Conservation (phyloP, 2,329 filamentous ascomycete genomes). For the Monosporascus sp. region DNA sequence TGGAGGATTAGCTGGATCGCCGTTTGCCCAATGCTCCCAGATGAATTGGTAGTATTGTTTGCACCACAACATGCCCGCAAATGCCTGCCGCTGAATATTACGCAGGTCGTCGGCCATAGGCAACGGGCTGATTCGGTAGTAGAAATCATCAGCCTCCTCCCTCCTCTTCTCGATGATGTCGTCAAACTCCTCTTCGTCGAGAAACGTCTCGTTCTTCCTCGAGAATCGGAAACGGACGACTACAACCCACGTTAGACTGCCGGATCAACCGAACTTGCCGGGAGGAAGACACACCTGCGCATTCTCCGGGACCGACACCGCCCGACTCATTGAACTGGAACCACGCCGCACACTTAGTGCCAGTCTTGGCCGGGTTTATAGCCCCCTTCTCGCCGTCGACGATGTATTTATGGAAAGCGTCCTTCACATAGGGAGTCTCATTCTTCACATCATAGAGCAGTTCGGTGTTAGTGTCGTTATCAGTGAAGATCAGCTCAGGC, state of each 20-base stretch:
- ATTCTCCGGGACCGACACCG: slow-evolving; percentile 84
- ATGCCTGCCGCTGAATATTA: slow-evolving; percentile 91
- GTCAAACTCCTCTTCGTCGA: slow-evolving; percentile 91
- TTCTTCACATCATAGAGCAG: slow-evolving; percentile 74
- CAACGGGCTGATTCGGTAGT: slow-evolving; percentile 84
- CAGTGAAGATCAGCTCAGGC: slow-evolving; percentile 83
- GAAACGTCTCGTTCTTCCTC: slow-evolving; percentile 66
- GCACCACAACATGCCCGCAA: slow-evolving; percentile 97
- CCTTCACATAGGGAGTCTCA: slow-evolving; percentile 80
- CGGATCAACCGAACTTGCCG: slow-evolving; percentile 29
- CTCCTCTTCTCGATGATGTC: slow-evolving; percentile 80
- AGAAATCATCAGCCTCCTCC: slow-evolving; percentile 94
- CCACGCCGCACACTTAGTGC: slow-evolving; percentile 89
- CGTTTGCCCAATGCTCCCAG: slow-evolving; percentile 97
- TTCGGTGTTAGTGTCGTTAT: slow-evolving; percentile 89
- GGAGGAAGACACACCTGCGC: slow-evolving; percentile 66
- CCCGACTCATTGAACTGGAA: slow-evolving; percentile 87
- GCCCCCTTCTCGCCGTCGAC: slow-evolving; percentile 75
- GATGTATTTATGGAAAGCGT: slow-evolving; percentile 87
- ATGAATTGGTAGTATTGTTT: slow-evolving; percentile 97
- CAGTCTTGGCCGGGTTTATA: slow-evolving; percentile 72
- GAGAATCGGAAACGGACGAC: slow-evolving; percentile 91
- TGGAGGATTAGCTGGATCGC: slow-evolving; percentile 81
- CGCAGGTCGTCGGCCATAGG: slow-evolving; percentile 91
- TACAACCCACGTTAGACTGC: slow-evolving; percentile 20